phyloP scores from a whole-genome alignment of 768 basidiomycete genomes.

The Exsudoporus frostii region DNA sequence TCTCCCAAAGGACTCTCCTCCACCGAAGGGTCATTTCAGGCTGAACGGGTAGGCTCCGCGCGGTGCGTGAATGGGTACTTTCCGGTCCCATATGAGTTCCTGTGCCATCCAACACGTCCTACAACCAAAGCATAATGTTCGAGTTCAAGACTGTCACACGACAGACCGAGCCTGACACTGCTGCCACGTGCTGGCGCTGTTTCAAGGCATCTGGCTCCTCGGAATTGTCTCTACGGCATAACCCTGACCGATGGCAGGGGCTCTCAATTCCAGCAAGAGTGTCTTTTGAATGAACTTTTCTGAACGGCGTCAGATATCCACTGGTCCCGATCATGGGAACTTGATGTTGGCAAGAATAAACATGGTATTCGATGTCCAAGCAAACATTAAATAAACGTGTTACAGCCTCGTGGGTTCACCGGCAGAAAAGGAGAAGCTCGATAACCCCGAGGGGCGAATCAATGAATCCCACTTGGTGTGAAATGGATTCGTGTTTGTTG shows the following conservation, averaged over 20 bases:
- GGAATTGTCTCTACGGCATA: constrained; percentile 8
- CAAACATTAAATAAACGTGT: constrained; percentile 34
- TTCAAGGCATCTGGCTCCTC: no score
- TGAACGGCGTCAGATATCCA: constrained; percentile 12
- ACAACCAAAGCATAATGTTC: neutral
- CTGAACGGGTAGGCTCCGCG: neutral
- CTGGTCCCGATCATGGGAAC: constrained; percentile 29
- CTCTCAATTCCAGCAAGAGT: neutral
- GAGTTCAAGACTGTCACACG: neutral
- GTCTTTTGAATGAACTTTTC: neutral
- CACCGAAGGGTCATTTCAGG: constrained; percentile 37
- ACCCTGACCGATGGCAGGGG: neutral
- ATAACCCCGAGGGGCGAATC: constrained; percentile 32
- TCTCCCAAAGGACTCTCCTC: constrained; percentile 80
- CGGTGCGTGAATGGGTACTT: neutral
- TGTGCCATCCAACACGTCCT: neutral
- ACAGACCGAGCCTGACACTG: neutral
- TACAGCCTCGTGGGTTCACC: constrained; percentile 29
- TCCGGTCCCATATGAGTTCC: neutral
- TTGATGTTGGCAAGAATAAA: constrained; percentile 5
- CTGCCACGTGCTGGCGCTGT: constrained; percentile 16
- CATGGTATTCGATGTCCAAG: constrained; percentile 20
- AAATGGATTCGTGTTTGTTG: constrained; percentile 23
- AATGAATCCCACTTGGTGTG: constrained; percentile 24
- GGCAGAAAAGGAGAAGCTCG: constrained; percentile 19